phyloP scores from a whole-genome alignment of 2,329 filamentous ascomycete species.

The Ceratocystis cacaofunesta region DNA sequence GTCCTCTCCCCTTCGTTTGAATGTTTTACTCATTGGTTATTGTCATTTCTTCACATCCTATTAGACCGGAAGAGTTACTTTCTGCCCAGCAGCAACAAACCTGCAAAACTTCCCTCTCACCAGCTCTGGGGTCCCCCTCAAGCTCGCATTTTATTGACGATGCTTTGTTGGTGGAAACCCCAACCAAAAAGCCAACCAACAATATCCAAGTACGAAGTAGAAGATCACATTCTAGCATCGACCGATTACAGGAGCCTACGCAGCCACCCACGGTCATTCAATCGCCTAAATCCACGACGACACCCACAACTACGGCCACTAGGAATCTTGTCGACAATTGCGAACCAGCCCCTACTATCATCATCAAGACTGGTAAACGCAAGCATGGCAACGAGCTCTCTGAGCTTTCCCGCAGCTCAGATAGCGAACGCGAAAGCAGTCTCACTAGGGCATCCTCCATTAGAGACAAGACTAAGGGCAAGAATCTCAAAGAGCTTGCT shows the following conservation, averaged over 20 bases:
- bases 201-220: constrained; percentile 6
- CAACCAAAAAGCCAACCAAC: constrained; percentile 9
- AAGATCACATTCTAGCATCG: constrained; percentile 3
- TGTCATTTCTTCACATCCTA: neutral
- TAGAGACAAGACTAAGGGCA: constrained; percentile 25
- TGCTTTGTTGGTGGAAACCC: constrained; percentile 23
- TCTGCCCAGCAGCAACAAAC: constrained; percentile 21
- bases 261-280: neutral
- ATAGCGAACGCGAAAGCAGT: constrained; percentile 10
- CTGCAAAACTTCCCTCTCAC: constrained; percentile 41
- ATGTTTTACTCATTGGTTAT: neutral
- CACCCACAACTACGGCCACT: neutral
- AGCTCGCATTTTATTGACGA: constrained; percentile 44
- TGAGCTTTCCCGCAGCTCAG: neutral
- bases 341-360: neutral
- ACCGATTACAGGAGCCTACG: neutral
- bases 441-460: constrained; percentile 9
- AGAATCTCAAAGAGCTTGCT: constrained; percentile 34
- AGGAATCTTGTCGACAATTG: neutral
- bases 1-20: neutral
- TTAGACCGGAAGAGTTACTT: constrained; percentile 9
- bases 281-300: neutral
- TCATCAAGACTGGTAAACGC: constrained; percentile 12
- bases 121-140: constrained; percentile 52
- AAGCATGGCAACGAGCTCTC: constrained; percentile 9